Evolutionary conservation across 2,329 filamentous ascomycete species (phyloP), one percentile per base, ranked within the genome.

Genomic region (Aspergillus fumigatiaffinis): DNA sequence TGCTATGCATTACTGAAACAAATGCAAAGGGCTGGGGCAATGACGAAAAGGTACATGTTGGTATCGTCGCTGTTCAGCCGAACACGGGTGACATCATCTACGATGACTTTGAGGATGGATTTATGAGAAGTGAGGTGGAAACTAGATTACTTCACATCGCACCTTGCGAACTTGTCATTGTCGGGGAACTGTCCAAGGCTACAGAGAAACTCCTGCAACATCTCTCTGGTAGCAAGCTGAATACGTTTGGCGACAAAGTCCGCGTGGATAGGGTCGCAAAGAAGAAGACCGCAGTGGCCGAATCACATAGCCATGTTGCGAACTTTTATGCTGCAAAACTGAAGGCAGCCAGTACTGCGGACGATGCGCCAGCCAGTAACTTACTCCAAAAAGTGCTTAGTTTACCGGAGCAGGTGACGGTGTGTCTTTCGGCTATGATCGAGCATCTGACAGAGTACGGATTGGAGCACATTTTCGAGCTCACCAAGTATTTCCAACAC

Each of bases 351-450:
- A 75, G 80, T 49, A 72, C 80, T 54, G 64, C 76, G 63, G 78
- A 78, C 38, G 82, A 87, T 69, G 79, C 84, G 23, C 77, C 80
- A 21, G 82, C 86, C 1, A 84, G 82, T 42, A 81, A 83, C 29
- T 80, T 97, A 1, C 82, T 99, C 2, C 90, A 96, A 68, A 93
- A 91, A 66, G 91, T 97, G 35, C 81, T 97, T 56, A 87, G 87
- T 61, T 82, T 99, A 12, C 89, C 93, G 0, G 91, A 96, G 66
- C 82, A 89, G 47, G 91, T 96, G 41, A 96, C 89, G 0, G 87
- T 96, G 44, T 99, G 94, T 73, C 82, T 99, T 14, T 97, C 94
- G 3, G 90, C 92, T 10, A 97, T 99, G 92, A 97, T 99, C 66
- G 90, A 84, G 1, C 92, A 99, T 68, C 80, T 99, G 66, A 87